These are phyloP conservation scores for Fusarium sp. DNA, from an alignment of 2,329 filamentous ascomycete genomes.

Conservation along the genomic window DNA sequence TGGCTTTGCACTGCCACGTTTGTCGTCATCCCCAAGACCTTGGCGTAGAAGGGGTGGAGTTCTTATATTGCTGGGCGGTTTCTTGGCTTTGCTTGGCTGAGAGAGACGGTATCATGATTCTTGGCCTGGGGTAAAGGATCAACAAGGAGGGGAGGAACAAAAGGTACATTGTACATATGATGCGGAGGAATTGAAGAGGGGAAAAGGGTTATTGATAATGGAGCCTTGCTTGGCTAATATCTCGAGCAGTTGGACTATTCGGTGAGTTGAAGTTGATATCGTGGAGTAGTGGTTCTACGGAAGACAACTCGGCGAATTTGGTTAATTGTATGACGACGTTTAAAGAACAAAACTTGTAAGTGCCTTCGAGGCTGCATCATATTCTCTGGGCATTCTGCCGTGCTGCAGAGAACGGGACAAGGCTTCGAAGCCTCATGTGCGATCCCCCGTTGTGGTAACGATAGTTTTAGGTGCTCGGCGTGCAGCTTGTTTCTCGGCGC, in stretches of 20 bases:
- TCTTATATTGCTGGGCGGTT: constrained; percentile 24
- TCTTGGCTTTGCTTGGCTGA: constrained; percentile 25
- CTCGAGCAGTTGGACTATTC: neutral
- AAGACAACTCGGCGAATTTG: neutral
- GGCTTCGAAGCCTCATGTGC: neutral
- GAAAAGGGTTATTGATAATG: neutral
- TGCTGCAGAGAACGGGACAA: neutral
- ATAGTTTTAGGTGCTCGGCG: constrained; percentile 14
- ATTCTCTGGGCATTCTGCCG: constrained; percentile 19
- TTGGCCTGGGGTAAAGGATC: constrained; percentile 21
- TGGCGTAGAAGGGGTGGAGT: constrained; percentile 33
- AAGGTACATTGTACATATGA: neutral
- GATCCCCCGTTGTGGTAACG: constrained; percentile 4
- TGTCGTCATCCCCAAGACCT: constrained; percentile 45
- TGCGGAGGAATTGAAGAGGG: neutral
- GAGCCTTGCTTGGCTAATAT: neutral
- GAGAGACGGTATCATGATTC: constrained; percentile 13
- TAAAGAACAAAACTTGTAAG: constrained; percentile 7
- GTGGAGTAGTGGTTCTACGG: neutral
- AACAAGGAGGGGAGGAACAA: neutral
- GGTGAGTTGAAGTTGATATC: neutral
- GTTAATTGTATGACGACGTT: neutral
- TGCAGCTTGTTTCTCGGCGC: neutral
- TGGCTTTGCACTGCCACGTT: constrained; percentile 45
- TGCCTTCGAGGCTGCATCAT: constrained; percentile 6